These are phyloP conservation scores for Vaucheria bursata DNA, from an alignment of 352 stramenopile genomes.

Conservation along the genomic window DNA sequence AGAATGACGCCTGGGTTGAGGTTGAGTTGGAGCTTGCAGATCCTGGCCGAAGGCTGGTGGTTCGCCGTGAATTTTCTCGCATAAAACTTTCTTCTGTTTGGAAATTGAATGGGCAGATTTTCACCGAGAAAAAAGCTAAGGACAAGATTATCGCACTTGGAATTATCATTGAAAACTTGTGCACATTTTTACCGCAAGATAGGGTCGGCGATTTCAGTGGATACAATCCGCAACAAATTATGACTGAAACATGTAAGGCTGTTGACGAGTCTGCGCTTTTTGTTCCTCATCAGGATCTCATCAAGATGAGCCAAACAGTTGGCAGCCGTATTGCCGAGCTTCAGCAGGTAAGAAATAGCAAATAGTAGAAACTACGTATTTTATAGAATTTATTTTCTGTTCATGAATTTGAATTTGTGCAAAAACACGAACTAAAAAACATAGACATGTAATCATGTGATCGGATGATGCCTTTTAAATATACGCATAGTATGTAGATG, in stretches of 20 bases:
- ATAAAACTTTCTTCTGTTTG: slow-evolving; percentile 58
- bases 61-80: slow-evolving; percentile 79
- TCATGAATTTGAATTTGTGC: no score
- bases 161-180: slow-evolving; percentile 96
- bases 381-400: no score
- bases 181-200: slow-evolving; percentile 83
- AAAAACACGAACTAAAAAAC: no score
- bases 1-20: slow-evolving; percentile 62
- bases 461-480: no score
- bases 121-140: slow-evolving; percentile 45
- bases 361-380: no score
- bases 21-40: slow-evolving; percentile 78
- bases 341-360: background rate
- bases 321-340: background rate
- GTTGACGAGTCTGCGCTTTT: slow-evolving; percentile 19
- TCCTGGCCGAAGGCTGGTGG: slow-evolving; percentile 60
- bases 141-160: slow-evolving; percentile 69
- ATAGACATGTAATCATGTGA: no score
- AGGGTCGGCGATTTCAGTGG: slow-evolving; percentile 46
- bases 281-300: slow-evolving; percentile 32
- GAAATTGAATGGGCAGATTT: slow-evolving; percentile 53
- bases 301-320: slow-evolving; percentile 38
- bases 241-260: slow-evolving; percentile 45
- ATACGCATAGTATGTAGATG: no score
- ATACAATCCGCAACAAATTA: slow-evolving; percentile 36